These are phyloP conservation scores for Ceratobasidium sp. DNA, from an alignment of 1,284 basidiomycete genomes.

Conservation along the genomic window DNA sequence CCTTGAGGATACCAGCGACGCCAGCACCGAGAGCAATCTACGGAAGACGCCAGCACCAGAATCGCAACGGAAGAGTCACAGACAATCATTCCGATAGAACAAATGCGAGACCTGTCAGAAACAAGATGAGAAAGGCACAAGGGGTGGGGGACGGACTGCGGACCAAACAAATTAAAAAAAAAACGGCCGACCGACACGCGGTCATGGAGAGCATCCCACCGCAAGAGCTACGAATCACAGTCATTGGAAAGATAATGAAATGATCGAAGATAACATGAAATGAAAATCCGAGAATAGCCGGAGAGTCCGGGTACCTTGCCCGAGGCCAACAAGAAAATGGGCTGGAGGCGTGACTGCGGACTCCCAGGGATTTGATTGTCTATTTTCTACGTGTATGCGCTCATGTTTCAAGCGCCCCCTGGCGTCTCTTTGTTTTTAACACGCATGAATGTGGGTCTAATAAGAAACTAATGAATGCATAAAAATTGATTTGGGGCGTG, in stretches of 20 bases:
- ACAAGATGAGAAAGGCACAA: slow-evolving; percentile 21
- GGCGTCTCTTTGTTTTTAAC: too few species aligned
- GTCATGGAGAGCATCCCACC: too few species aligned
- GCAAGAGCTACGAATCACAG: too few species aligned
- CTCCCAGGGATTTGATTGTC: too few species aligned
- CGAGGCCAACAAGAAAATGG: too few species aligned
- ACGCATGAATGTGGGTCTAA: too few species aligned
- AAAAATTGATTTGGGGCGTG: too few species aligned
- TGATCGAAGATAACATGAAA: background rate
- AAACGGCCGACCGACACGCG: background rate
- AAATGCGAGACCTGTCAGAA: slow-evolving; percentile 1
- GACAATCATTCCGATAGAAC: background rate
- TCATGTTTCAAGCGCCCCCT: too few species aligned
- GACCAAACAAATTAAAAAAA: background rate
- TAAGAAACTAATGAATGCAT: too few species aligned
- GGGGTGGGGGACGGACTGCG: background rate
- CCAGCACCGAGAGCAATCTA: slow-evolving; percentile 70
- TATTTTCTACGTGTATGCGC: too few species aligned
- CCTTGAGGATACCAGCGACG: slow-evolving; percentile 69
- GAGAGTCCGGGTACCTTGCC: slow-evolving; percentile 68
- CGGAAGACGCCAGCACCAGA: background rate
- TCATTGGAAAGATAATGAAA: too few species aligned
- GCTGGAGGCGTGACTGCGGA: too few species aligned
- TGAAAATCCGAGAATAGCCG: slow-evolving; percentile 4
- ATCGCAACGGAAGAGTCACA: background rate